Evolutionary conservation across 2,329 filamentous ascomycete genomes (phyloP), one percentile per base, ranked within the genome.

Genomic region (Colletotrichum sp.): DNA sequence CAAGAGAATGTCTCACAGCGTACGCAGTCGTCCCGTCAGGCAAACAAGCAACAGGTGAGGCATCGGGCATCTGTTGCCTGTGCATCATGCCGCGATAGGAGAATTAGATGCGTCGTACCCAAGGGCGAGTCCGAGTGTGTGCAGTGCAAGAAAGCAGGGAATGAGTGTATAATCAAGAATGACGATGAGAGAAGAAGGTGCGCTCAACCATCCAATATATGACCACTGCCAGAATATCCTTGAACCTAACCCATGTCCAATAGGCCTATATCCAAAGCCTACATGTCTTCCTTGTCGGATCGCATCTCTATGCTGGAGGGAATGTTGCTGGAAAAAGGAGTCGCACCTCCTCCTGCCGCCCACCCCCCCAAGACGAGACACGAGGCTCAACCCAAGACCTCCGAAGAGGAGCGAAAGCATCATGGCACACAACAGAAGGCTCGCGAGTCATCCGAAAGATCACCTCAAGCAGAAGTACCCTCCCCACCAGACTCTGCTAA

Each of bases 191-290:
- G 90, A 57, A 83, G 89, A 81, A 84, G 89, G 89, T 90, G 80
- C 55, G 86, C 69, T 34, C 26, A 36, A 76, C 49, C 70, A 39
- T 36, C 34, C 34, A 36, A 36, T 68, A 34, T 60, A 15, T n/a
- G 26, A 39, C 18, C 21, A 21, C 6, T 9, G 32, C 7, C 34
- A 16, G 7, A 64, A 24, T 64, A 36, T 44, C 24, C 21, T 28
- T 39, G 55, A 21, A 28, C 12, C 68, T 70, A 28, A 70, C 36
- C 15, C 13, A 5, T 8, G 15, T 18, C 16, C 6, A 9, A 6
- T 52, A 91, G 89, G 49, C 90, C 90, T 9, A 90, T 91, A 39
- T 91, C 89, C 24, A 89, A 90, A 80, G 90, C 90, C 69, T 91
- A 91, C 81, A 90, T 90, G 86, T 88, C 87, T 55, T 91, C 89